These are phyloP conservation scores for Arachnopeziza araneosa DNA, from an alignment of 2,329 filamentous ascomycete species.

Conservation along the genomic window DNA sequence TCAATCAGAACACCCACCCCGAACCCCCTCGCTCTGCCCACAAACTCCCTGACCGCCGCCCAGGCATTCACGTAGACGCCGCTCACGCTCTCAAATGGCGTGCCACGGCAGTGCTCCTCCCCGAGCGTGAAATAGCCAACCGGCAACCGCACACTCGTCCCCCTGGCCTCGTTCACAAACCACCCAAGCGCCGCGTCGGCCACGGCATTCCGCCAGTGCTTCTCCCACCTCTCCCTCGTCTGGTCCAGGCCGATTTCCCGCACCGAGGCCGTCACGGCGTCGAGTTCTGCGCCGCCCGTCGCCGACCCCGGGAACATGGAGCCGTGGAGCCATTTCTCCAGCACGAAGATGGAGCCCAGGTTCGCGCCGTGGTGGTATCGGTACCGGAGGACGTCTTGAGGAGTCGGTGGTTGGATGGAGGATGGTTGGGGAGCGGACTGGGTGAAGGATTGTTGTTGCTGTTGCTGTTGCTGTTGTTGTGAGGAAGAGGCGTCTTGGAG, in stretches of 20 bases:
- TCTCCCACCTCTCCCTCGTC: conserved; percentile 45
- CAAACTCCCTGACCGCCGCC: conserved; percentile 42
- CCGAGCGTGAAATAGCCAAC: conserved; percentile 55
- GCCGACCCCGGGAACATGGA: conserved; percentile 42
- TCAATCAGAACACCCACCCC: conserved; percentile 54
- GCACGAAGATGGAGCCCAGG: conserved; percentile 53
- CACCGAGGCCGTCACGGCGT: conserved; percentile 41
- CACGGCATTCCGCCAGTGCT: conserved; percentile 46
- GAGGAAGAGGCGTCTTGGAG: conserved; percentile 21
- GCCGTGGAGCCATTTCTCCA: conserved; percentile 51
- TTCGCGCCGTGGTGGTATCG: conserved; percentile 56
- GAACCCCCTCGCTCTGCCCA: conserved; percentile 38
- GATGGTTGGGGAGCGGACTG: conserved; percentile 15
- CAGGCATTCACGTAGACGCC: conserved; percentile 49
- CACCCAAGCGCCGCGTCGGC: conserved; percentile 47
- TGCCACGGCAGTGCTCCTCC: conserved; percentile 42
- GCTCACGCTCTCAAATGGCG: conserved; percentile 43
- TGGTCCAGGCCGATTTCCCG: conserved; percentile 41
- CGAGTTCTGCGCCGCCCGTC: conserved; percentile 43
- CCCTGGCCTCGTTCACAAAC: conserved; percentile 45
- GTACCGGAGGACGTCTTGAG: conserved; percentile 43
- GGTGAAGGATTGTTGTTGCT: not conserved
- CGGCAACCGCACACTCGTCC: conserved; percentile 53
- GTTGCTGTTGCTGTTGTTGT: not conserved
- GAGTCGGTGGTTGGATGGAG: conserved; percentile 29